These are phyloP conservation scores for Naganishia onofrii DNA, from an alignment of 768 basidiomycete species.

Conservation along the genomic window DNA sequence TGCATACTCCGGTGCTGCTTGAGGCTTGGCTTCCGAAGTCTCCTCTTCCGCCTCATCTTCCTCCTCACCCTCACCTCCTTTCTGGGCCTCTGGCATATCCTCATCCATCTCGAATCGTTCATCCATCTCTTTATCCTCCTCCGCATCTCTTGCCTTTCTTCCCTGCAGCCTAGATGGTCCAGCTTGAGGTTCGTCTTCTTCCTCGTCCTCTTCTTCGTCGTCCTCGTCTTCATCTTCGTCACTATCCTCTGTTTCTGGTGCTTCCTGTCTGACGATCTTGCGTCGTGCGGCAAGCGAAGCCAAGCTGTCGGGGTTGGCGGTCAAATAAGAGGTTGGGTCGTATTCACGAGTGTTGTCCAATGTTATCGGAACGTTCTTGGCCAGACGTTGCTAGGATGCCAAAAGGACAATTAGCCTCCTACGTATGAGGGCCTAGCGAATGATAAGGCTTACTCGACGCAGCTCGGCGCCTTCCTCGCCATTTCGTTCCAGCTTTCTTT, in stretches of 20 bases:
- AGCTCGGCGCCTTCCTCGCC: conserved; percentile 28
- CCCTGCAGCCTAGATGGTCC: conserved; percentile 50
- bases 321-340: conserved; percentile 53
- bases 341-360: conserved; percentile 90
- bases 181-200: conserved; percentile 40
- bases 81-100: conserved; percentile 15
- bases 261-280: conserved; percentile 20
- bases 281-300: conserved; percentile 32
- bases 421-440: not conserved
- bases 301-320: conserved; percentile 50
- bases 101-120: conserved; percentile 23
- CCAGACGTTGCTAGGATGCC: conserved; percentile 66
- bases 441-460: conserved; percentile 3
- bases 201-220: conserved; percentile 37
- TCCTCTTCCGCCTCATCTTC: conserved; percentile 33
- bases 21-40: conserved; percentile 41
- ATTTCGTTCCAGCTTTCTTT: conserved; percentile 24
- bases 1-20: conserved; percentile 57
- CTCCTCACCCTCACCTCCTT: conserved; percentile 19
- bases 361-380: conserved; percentile 82
- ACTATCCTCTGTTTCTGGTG: conserved; percentile 5
- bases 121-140: conserved; percentile 8
- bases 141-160: not conserved
- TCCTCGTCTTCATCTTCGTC: conserved; percentile 55
- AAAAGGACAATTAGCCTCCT: not conserved